Base-by-base conservation (phyloP, 805 yeast species). In the Saturnispora sekii region DNA sequence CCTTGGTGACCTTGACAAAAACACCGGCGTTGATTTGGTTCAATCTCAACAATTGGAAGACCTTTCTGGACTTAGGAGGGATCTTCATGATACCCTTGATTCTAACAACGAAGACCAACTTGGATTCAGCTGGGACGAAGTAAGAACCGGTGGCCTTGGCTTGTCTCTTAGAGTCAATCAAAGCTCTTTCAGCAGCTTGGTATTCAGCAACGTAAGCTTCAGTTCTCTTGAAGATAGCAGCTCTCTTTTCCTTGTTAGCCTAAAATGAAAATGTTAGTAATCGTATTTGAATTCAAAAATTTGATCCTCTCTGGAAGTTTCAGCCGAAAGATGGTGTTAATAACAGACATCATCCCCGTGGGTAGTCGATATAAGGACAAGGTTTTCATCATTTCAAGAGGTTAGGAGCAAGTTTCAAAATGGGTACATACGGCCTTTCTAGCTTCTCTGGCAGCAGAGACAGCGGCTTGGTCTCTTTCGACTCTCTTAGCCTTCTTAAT, bases 31-130 rank as follows among this genome's bases (percentile, higher is more conserved):
- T 87, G 73, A 87, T 84, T 77, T 85, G 95, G 68, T 81, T 77
- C 72, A 87, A 81, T 79, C 96, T 83, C 72, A 86, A 77, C 69
- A 88, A 80, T 75, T 84, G 96, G 71, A 87, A 72, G 64, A 89
- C 95, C 85, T 89, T 89, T 85, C 96, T 88, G 81, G 96, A 96
- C 84, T 89, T 89, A 67, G 97, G 96, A 67, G 96, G 85, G 64
- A 89, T 87, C 84, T 88, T 89, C 89, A 77, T 84, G 72, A 89
- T 86, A 89, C 97, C 97, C 90, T 89, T 89, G 82, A 89, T 89
- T 84, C 97, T 87, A 72, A 89, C 80, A 66, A 89, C 95, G 71
- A 89, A 87, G 58, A 86, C 95, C 66, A 89, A 83, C 74, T 86
- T 88, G 66, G 81, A 79, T 80, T 89, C 90, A 71, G 95, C 96